Percentiles rank a stretch among this genome's conserved stretches.
Evolutionary conservation across 768 basidiomycete species (phyloP).

Genomic region (Termitomyces heimii): DNA sequence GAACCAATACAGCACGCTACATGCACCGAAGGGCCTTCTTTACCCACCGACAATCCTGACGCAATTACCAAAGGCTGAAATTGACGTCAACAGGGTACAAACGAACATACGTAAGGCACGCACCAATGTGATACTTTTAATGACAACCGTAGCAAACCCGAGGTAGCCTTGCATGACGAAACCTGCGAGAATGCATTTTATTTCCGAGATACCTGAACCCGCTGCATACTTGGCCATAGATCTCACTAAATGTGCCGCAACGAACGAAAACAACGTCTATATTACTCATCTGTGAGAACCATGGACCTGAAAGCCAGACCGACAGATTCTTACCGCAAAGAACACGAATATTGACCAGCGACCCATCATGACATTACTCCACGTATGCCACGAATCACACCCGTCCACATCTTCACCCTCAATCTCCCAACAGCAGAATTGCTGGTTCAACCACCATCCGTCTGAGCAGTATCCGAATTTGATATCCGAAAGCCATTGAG

Average conservation of each 20-base stretch:
- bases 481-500: slow-evolving; percentile 96
- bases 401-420: slow-evolving; percentile 72
- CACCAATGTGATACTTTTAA: slow-evolving; percentile 93
- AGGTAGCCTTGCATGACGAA: slow-evolving; percentile 97
- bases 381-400: slow-evolving; percentile 90
- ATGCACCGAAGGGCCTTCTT: slow-evolving; percentile 98
- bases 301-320: not conserved
- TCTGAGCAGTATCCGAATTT: slow-evolving; percentile 97
- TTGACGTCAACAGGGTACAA: not conserved
- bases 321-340: slow-evolving; percentile 66
- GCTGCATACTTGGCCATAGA: slow-evolving; percentile 92
- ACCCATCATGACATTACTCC: slow-evolving; percentile 68
- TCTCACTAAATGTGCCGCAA: slow-evolving; percentile 84
- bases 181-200: slow-evolving; percentile 95
- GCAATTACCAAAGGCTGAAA: slow-evolving; percentile 91
- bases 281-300: slow-evolving; percentile 3
- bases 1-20: slow-evolving; percentile 93
- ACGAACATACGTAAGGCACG: slow-evolving; percentile 20
- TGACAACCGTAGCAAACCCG: slow-evolving; percentile 81
- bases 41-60: slow-evolving; percentile 94
- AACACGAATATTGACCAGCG: slow-evolving; percentile 84
- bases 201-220: slow-evolving; percentile 97
- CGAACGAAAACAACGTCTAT: slow-evolving; percentile 78
- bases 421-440: slow-evolving; percentile 98
- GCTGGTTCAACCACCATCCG: slow-evolving; percentile 98